Evolutionary conservation across 2,329 filamentous ascomycete genomes (phyloP).

Genomic region (Aureobasidium sp.): DNA sequence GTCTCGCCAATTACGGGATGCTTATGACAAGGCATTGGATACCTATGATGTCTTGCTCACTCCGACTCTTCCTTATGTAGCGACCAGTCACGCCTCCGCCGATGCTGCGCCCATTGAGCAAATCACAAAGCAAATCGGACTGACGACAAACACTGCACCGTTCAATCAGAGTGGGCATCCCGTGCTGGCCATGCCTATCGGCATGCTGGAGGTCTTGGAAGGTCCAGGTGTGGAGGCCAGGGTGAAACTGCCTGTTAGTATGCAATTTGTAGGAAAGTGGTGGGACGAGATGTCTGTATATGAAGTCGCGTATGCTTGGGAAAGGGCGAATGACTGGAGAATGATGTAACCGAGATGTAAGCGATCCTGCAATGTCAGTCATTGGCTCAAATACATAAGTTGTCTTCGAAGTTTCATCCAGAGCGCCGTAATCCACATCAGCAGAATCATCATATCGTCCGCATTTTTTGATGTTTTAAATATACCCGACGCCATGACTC

Average conservation of each 20-base stretch:
- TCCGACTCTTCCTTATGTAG: conserved; percentile 44
- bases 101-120: conserved; percentile 38
- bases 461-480: too few relatives aligned
- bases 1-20: conserved; percentile 40
- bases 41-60: conserved; percentile 42
- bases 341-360: conserved; percentile 22
- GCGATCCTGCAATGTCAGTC: neutral
- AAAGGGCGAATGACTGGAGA: conserved; percentile 41
- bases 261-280: conserved; percentile 49
- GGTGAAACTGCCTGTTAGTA: conserved; percentile 42
- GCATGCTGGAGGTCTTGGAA: conserved; percentile 38
- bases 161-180: conserved; percentile 55
- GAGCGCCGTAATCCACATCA: too few relatives aligned
- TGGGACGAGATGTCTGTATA: conserved; percentile 46
- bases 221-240: conserved; percentile 26
- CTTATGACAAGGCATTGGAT: conserved; percentile 38
- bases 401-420: too few relatives aligned
- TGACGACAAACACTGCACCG: conserved; percentile 50
- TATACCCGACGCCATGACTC: too few relatives aligned
- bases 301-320: conserved; percentile 42
- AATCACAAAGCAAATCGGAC: conserved; percentile 46
- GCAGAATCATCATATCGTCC: too few relatives aligned
- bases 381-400: neutral
- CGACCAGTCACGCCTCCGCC: conserved; percentile 36
- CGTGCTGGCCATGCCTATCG: conserved; percentile 47